Base-by-base conservation (phyloP, 768 basidiomycete genomes). In the Xerocomus brunneocitrinus region DNA sequence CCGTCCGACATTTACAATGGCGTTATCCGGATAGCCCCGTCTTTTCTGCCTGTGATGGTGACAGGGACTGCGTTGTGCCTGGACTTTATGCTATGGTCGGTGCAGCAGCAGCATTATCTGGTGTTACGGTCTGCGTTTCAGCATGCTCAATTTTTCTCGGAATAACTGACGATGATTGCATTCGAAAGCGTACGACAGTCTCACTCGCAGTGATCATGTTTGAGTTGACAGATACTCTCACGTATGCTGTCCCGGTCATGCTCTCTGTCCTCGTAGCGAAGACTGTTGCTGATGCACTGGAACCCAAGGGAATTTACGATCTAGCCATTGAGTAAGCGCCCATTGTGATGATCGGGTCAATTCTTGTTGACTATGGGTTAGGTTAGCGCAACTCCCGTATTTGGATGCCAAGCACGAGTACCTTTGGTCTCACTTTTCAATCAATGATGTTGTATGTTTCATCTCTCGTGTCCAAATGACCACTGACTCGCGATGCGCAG, bases 21-120 rank as follows among this genome's bases (percentile, higher is more conserved):
- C 75, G 73, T 38, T 68, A 87, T 62, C 89, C 91, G 0, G 55
- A 79, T 27, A 74, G 76, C 38, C 50, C 73, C 1, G 65, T 91
- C n/a, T 93, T 94, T 64, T 72, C 73, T 22, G 71, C 73, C 1
- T 95, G 94, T 67, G 62, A 75, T 10, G 81, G 79, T 10, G 80
- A 86, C 58, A 70, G 74, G 31, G 78, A 84, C 47, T 95, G 94
- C 74, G 77, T 98, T 48, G 74, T 94, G 13, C 94, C 95, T 8
- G 95, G 95, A 3, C 71, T 94, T 34, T 95, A 95, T 71, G 91
- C 92, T 4, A 95, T 97, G 91, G 89, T 93, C 25, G 97, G 97
- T 31, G 97, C 97, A 1, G 95, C 94, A 2, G 93, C 94, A 0
- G 78, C 93, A 0, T 75, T 99, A 43, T 94, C 94, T 28, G 95